Evolutionary conservation across 768 basidiomycete species (phyloP).

Genomic region (Leccinum longicurvipes): DNA sequence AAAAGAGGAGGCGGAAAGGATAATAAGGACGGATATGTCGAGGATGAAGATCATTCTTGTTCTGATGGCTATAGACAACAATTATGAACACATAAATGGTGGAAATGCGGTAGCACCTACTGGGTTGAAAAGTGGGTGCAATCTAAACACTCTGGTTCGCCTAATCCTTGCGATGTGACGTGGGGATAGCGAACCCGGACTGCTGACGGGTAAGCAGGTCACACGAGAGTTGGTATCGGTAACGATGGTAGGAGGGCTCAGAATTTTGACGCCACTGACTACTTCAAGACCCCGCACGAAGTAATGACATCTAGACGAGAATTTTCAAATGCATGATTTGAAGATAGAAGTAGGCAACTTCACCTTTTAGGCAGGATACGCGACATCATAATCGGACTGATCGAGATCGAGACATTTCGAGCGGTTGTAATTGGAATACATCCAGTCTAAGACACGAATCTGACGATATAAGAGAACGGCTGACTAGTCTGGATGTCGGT

Average conservation of each 20-base stretch:
- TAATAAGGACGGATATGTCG: background rate
- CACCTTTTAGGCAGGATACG: background rate
- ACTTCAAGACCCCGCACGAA: background rate
- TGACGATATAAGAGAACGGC: background rate
- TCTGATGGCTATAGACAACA: background rate
- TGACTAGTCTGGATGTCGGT: background rate
- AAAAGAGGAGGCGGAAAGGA: background rate
- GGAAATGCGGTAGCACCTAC: no score
- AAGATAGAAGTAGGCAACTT: background rate
- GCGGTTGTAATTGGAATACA: conserved; percentile 7
- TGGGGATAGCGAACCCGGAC: background rate
- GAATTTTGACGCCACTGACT: background rate
- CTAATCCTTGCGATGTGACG: background rate
- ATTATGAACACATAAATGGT: background rate
- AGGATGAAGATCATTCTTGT: background rate
- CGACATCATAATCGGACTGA: background rate
- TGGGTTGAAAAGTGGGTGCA: no score
- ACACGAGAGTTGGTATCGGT: background rate
- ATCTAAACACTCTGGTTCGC: no score
- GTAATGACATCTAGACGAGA: background rate
- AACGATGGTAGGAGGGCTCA: background rate
- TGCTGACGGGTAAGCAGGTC: background rate
- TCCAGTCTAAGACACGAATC: conserved; percentile 8
- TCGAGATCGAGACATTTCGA: background rate
- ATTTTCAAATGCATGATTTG: no score